Evolutionary conservation across 2,329 filamentous ascomycete species (phyloP), one percentile per base, ranked within the genome.

Genomic region (Chalaropsis thielavioides): DNA sequence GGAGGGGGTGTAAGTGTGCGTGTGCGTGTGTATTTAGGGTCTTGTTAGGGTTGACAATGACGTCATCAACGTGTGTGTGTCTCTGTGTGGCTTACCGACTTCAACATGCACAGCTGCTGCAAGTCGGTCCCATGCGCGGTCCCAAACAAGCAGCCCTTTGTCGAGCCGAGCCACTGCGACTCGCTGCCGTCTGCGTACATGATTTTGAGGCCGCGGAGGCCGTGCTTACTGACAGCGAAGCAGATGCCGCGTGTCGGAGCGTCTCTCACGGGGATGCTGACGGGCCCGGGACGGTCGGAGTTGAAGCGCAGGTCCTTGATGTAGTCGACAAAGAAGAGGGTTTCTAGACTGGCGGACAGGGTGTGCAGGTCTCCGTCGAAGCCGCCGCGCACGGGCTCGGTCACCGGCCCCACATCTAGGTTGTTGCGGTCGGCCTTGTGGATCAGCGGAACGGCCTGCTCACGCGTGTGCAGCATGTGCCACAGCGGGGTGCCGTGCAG

Each of bases 251-350:
- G 60, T 15, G 61, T 63, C 15, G 40, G n/a, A 7, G 43, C 51
- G 44, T 62, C 44, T n/a, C 44, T n/a, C 10, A 65, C 38, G 2
- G 43, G 19, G n/a, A 63, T 63, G 11, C 27, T 63, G n/a, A 61
- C n/a, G 19, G 61, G 35, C 11, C 22, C 15, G 8, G 56, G 24
- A 8, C 44, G 38, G 19, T 51, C 27, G 2, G 13, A 13, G 38
- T 62, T 64, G 35, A 64, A 64, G 19, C 38, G 46, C 15, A 66
- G 22, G 41, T 66, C 65, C 24, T 61, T 62, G 38, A 66, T 64
- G 56, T 66, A 66, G 40, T 66, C 62, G 31, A 66, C 65, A 58
- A 66, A 66, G 54, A 66, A 66, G n/a, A 66, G 24, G 2, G 56
- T 61, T 35, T 66, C 65, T 8, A 66, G 54, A 1, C 40, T 51